phyloP scores from a whole-genome alignment of 257 asterid genomes.

The Asclepias syriaca region DNA sequence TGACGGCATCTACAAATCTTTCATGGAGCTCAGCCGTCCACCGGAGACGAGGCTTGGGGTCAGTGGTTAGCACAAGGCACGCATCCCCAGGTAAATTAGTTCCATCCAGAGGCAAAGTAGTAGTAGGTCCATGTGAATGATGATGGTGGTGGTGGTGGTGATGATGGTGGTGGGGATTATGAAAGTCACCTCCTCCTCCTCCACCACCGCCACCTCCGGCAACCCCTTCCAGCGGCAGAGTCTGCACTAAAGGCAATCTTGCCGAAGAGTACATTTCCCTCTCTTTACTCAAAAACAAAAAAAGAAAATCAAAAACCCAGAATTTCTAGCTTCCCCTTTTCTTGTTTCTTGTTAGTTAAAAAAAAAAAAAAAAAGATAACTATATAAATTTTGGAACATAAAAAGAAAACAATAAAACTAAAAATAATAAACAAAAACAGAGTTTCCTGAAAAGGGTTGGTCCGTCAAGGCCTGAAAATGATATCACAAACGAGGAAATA shows the following conservation, averaged over 20 bases:
- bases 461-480: constrained; percentile 11
- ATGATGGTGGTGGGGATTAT: constrained; percentile 29
- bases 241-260: constrained; percentile 38
- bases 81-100: constrained; percentile 39
- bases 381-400: background rate
- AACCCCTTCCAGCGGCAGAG: constrained; percentile 22
- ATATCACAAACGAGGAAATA: background rate
- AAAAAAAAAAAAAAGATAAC: background rate
- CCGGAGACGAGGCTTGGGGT: constrained; percentile 56
- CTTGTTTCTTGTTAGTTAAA: background rate
- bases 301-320: background rate
- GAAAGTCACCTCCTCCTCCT: constrained; percentile 31
- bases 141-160: constrained; percentile 31
- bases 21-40: constrained; percentile 65
- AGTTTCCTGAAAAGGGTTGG: constrained; percentile 7
- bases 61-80: constrained; percentile 43
- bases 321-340: background rate
- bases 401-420: too few relatives aligned
- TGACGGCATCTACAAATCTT: constrained; percentile 47
- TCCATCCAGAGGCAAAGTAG: constrained; percentile 11
- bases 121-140: constrained; percentile 16
- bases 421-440: background rate
- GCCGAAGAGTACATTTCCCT: constrained; percentile 49
- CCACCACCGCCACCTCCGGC: constrained; percentile 8
- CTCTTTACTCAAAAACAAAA: background rate